phyloP scores from a whole-genome alignment of 2,329 filamentous ascomycete species.

The Cladosporium sphaerospermum region DNA sequence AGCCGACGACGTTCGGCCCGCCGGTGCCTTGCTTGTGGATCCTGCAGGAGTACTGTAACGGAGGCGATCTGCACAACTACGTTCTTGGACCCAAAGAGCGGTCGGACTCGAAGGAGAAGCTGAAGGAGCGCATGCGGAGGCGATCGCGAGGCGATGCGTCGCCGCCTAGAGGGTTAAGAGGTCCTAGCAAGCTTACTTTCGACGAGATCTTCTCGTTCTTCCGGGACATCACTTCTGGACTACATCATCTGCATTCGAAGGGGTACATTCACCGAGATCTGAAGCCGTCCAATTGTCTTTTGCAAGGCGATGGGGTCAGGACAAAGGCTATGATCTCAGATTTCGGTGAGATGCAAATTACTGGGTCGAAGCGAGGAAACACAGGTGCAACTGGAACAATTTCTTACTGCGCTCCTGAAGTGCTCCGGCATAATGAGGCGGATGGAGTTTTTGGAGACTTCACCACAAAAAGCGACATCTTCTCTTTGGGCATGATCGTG shows the following conservation, averaged over 20 bases:
- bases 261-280: slow-evolving; percentile 95
- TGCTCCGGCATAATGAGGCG: slow-evolving; percentile 59
- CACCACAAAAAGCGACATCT: slow-evolving; percentile 95
- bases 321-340: slow-evolving; percentile 86
- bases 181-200: slow-evolving; percentile 58
- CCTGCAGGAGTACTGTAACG: slow-evolving; percentile 94
- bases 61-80: slow-evolving; percentile 82
- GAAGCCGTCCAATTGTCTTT: slow-evolving; percentile 90
- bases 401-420: slow-evolving; percentile 94
- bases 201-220: slow-evolving; percentile 98
- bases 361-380: slow-evolving; percentile 74
- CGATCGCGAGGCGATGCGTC: slow-evolving; percentile 73
- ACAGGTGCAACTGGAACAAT: slow-evolving; percentile 94
- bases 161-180: slow-evolving; percentile 46
- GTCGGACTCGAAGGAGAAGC: slow-evolving; percentile 62
- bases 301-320: slow-evolving; percentile 64
- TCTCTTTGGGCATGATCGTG: slow-evolving; percentile 95
- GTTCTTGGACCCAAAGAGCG: slow-evolving; percentile 69
- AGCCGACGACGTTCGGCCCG: slow-evolving; percentile 77
- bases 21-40: slow-evolving; percentile 94
- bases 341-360: slow-evolving; percentile 91
- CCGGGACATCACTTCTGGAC: slow-evolving; percentile 84
- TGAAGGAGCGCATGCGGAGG: slow-evolving; percentile 81
- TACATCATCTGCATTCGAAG: slow-evolving; percentile 81
- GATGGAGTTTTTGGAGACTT: slow-evolving; percentile 81